These are phyloP conservation scores for Lachancea nothofagi DNA, from an alignment of 805 yeast genomes.

Conservation along the genomic window DNA sequence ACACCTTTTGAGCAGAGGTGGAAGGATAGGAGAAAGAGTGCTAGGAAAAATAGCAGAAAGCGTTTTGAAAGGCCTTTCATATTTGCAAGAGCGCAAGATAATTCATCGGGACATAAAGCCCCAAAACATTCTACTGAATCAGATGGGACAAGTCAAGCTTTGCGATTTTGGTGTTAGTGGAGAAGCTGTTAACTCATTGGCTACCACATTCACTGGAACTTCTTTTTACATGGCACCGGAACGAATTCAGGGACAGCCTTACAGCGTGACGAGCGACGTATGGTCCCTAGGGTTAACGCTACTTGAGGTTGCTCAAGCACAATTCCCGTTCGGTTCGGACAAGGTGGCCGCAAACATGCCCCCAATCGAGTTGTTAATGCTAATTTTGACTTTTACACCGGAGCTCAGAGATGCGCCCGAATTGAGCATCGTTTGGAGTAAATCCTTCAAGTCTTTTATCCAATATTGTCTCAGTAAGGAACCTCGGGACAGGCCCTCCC, in stretches of 20 bases:
- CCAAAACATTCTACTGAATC: slow-evolving; percentile 77
- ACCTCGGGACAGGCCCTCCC: slow-evolving; percentile 77
- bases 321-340: slow-evolving; percentile 66
- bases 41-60: slow-evolving; percentile 86
- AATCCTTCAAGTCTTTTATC: slow-evolving; percentile 75
- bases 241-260: slow-evolving; percentile 90
- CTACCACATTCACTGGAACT: slow-evolving; percentile 95
- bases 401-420: slow-evolving; percentile 70
- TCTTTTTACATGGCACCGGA: slow-evolving; percentile 99
- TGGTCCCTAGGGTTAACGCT: slow-evolving; percentile 94
- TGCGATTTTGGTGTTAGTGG: slow-evolving; percentile 99
- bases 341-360: slow-evolving; percentile 45
- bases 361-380: slow-evolving; percentile 80
- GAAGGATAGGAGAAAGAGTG: slow-evolving; percentile 88
- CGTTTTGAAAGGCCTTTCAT: slow-evolving; percentile 77
- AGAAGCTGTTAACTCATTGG: slow-evolving; percentile 89
- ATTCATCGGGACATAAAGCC: slow-evolving; percentile 97
- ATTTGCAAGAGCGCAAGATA: slow-evolving; percentile 79
- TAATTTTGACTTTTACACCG: slow-evolving; percentile 81
- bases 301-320: slow-evolving; percentile 88
- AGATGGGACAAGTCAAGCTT: slow-evolving; percentile 75
- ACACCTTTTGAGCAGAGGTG: slow-evolving; percentile 64
- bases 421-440: slow-evolving; percentile 74
- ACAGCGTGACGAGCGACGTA: slow-evolving; percentile 90
- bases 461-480: slow-evolving; percentile 77